A percentile compares a stretch with the other conserved stretches of the same genome.
These are phyloP conservation scores for Lachancea dasiensis DNA, from an alignment of 805 yeast species.

Conservation along the genomic window DNA sequence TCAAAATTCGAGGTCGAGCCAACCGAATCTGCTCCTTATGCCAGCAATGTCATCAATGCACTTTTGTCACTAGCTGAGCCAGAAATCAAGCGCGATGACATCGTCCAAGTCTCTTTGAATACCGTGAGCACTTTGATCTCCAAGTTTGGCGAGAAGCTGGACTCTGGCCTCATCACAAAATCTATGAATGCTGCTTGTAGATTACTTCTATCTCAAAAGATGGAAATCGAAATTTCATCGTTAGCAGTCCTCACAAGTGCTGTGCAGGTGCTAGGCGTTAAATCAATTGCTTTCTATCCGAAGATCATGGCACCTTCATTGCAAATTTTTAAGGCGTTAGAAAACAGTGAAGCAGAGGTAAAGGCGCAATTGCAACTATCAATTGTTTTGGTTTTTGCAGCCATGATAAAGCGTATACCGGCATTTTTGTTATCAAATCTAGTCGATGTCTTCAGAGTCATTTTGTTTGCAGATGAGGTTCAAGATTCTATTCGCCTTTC, in stretches of 20 bases:
- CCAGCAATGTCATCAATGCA: slow-evolving; percentile 45
- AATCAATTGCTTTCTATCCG: slow-evolving; percentile 78
- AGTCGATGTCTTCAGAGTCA: slow-evolving; percentile 51
- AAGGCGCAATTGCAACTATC: slow-evolving; percentile 55
- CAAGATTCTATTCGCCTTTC: slow-evolving; percentile 56
- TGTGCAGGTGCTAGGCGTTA: slow-evolving; percentile 74
- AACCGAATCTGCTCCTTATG: slow-evolving; percentile 45
- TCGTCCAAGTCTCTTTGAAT: slow-evolving; percentile 67
- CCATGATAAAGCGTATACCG: slow-evolving; percentile 77
- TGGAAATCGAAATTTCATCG: slow-evolving; percentile 68
- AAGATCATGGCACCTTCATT: slow-evolving; percentile 74
- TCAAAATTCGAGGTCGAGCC: slow-evolving; percentile 67
- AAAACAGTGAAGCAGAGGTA: slow-evolving; percentile 16
- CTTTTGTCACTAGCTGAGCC: slow-evolving; percentile 37
- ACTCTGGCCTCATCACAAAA: slow-evolving; percentile 41
- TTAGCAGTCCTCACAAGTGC: slow-evolving; percentile 65
- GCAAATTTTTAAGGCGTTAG: slow-evolving; percentile 43
- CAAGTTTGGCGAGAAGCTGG: slow-evolving; percentile 52
- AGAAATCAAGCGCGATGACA: slow-evolving; percentile 32
- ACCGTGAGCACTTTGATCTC: slow-evolving; percentile 56
- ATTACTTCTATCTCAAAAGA: slow-evolving; percentile 42
- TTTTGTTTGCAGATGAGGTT: slow-evolving; percentile 53
- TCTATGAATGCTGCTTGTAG: slow-evolving; percentile 48
- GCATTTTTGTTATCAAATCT: slow-evolving; percentile 71
- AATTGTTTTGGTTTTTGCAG: slow-evolving; percentile 61